A percentile compares a stretch with the other conserved stretches of the same genome.
Conservation (phyloP, 2,329 filamentous ascomycete species). For the Verticillium isaacii region DNA sequence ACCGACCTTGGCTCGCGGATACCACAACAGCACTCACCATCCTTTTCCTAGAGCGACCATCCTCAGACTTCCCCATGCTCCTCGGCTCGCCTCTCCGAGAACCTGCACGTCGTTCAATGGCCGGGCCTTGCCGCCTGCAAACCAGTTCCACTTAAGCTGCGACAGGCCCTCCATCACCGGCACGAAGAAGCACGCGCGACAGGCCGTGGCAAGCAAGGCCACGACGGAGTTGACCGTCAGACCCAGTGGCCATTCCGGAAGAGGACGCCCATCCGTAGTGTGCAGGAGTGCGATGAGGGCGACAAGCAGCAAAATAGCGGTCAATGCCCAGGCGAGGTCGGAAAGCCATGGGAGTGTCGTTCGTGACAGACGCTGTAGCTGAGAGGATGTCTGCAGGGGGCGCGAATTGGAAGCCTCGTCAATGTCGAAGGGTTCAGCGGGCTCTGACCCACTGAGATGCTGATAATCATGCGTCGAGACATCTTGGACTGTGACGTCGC, state of each 20-base stretch:
- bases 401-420: too few species aligned
- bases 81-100: conserved; percentile 9
- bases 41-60: background rate
- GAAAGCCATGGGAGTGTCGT: too few species aligned
- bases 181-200: conserved; percentile 15
- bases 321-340: too few species aligned
- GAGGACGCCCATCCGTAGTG: conserved; percentile 11
- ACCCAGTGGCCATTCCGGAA: conserved; percentile 15
- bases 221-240: conserved; percentile 21
- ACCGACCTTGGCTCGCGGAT: too few species aligned
- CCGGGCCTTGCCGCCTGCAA: background rate
- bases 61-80: conserved; percentile 7
- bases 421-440: too few species aligned
- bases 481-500: too few species aligned
- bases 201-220: conserved; percentile 17
- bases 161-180: conserved; percentile 18
- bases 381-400: too few species aligned
- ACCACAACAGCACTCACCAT: too few species aligned
- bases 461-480: too few species aligned
- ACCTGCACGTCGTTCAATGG: conserved; percentile 7
- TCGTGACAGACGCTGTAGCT: too few species aligned
- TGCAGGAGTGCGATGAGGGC: background rate
- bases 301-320: too few species aligned
- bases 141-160: conserved; percentile 12
- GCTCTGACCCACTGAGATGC: too few species aligned